Base-by-base conservation (phyloP, 2,329 filamentous ascomycete species). In the Sclerotinia nivalis region DNA sequence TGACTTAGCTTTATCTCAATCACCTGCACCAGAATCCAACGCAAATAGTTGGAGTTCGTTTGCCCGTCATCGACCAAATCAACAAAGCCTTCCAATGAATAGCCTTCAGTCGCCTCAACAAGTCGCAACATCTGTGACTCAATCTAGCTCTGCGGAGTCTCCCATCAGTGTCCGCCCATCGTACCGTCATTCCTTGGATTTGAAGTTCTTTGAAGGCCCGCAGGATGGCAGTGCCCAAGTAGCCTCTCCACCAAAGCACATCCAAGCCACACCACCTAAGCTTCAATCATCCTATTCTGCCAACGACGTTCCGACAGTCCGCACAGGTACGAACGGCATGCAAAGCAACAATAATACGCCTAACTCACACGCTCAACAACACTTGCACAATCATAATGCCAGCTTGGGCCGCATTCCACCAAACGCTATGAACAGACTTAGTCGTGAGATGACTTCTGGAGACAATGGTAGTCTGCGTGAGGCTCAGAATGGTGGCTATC, bases 211-310 rank as follows among this genome's bases (percentile, higher is more conserved):
- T 82, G 82, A 74, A 65, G 81, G 75, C 62, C 76, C 77, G 43
- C 77, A 78, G 66, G 75, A 76, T 28, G 60, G 73, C 31, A 69
- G 73, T 66, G 69, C 73, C 59, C 73, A 76, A 68, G 73, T 79
- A 45, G 74, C 75, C 45, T 77, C 87, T 3, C 80, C 86, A 22
- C 79, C 81, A 37, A 86, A 78, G 70, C 83, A 86, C 71, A 80
- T 80, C 71, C 86, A 91, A 79, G 84, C 87, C 37, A 87, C 87
- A 67, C 87, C 91, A 49, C 88, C 90, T 43, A 93, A 92, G 83
- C 81, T 97, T 70, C 92, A 94, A 80, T 90, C 91, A 58, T 97
- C 95, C 0, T 97, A 92, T 82, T 97, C 96, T 13, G 89, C 93
- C 68, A 96, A 91, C 80, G 94, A 98, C 77, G 85, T 97, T 28